Conservation (phyloP, 2,329 filamentous ascomycete genomes). For the Zymoseptoria brevis region DNA sequence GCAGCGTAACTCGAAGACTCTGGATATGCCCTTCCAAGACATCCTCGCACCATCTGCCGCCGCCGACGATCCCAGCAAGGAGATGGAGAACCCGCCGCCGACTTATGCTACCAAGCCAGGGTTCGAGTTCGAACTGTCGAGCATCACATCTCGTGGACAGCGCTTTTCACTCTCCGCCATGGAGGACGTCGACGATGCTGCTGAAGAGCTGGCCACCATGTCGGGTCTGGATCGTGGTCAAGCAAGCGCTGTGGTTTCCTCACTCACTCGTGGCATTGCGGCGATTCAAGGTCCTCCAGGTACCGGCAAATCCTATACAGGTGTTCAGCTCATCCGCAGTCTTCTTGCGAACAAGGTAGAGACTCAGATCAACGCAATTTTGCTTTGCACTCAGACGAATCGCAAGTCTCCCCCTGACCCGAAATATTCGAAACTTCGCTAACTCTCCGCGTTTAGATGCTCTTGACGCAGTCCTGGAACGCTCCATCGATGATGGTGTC, state of each 20-base stretch:
- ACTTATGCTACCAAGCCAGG: constrained; percentile 42
- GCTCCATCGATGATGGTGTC: constrained; percentile 44
- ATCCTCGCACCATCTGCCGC: constrained; percentile 22
- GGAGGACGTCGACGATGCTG: constrained; percentile 1
- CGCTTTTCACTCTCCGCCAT: constrained; percentile 8
- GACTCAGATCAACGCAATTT: constrained; percentile 50
- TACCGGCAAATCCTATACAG: constrained; percentile 69
- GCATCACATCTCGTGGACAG: constrained; percentile 7
- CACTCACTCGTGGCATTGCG: constrained; percentile 47
- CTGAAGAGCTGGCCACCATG: constrained; percentile 17
- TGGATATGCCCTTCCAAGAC: constrained; percentile 26
- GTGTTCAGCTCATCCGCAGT: constrained; percentile 52
- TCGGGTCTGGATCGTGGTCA: constrained; percentile 49
- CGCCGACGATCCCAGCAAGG: constrained; percentile 5
- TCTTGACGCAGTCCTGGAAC: constrained; percentile 52
- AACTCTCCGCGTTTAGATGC: constrained; percentile 28
- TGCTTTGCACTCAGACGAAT: constrained; percentile 44
- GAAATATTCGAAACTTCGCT: too few relatives aligned
- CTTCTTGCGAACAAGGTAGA: constrained; percentile 44
- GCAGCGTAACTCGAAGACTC: constrained; percentile 40
- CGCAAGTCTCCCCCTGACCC: constrained; percentile 11
- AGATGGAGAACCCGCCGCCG: constrained; percentile 37
- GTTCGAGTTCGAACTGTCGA: constrained; percentile 42
- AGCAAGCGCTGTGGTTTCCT: constrained; percentile 46
- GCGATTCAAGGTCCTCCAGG: constrained; percentile 67